A percentile compares a stretch with the other conserved stretches of the same genome.
These are phyloP conservation scores for Zanthoxylum bungeanum DNA, from an alignment of 345 rosid species.

Conservation along the genomic window DNA sequence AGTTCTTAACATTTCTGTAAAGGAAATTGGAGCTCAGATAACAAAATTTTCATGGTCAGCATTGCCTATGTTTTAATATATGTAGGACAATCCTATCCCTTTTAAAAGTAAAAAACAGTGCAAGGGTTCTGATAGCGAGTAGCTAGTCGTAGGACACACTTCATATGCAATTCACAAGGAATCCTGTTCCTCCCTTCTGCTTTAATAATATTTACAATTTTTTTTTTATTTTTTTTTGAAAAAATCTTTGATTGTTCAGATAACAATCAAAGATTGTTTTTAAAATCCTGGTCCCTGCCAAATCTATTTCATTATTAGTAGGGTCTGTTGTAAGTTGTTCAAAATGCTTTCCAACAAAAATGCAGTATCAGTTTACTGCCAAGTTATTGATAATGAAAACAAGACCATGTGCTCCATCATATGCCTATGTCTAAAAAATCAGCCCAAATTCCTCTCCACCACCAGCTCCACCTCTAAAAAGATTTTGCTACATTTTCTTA, in stretches of 20 bases:
- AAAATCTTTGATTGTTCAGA: background rate
- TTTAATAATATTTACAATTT: background rate
- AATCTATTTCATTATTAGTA: background rate
- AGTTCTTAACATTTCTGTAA: too few species aligned
- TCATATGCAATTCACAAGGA: slow-evolving; percentile 8
- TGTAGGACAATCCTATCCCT: background rate
- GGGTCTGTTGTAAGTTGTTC: background rate
- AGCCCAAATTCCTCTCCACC: background rate
- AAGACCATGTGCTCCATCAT: background rate
- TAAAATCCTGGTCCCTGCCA: background rate
- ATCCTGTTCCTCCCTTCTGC: background rate
- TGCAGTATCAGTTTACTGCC: background rate
- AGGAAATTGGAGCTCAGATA: too few species aligned
- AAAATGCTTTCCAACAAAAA: background rate
- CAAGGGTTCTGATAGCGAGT: background rate
- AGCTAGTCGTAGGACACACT: background rate
- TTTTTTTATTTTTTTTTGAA: background rate
- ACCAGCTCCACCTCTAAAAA: background rate
- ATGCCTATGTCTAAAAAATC: background rate
- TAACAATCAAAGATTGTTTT: background rate
- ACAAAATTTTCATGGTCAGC: background rate
- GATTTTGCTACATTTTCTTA: background rate
- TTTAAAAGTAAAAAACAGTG: background rate
- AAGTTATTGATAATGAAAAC: background rate
- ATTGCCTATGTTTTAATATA: background rate